Percentiles rank a stretch among this genome's conserved stretches.
Evolutionary conservation across 1,284 basidiomycete genomes (phyloP).

Genomic region (Ceratobasidium sp.): DNA sequence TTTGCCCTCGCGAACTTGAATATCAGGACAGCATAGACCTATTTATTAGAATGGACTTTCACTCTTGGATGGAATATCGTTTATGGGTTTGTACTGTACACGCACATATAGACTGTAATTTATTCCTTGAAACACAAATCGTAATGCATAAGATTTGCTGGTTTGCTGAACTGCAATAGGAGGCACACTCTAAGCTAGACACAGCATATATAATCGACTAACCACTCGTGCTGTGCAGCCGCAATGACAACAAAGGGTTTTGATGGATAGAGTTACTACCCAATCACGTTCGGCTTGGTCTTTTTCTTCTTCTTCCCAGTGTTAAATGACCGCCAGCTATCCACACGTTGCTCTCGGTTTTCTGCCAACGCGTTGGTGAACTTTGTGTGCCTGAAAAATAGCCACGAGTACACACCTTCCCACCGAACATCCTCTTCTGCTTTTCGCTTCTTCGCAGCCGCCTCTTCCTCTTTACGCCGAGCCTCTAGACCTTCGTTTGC

Average conservation of each 20-base stretch:
- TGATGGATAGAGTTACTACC: conserved; percentile 57
- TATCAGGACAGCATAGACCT: not conserved
- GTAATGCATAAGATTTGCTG: not conserved
- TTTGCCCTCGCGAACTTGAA: conserved; percentile 20
- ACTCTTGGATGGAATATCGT: not conserved
- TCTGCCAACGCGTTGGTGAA: conserved; percentile 58
- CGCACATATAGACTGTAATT: conserved; percentile 2
- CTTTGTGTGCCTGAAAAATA: conserved; percentile 9
- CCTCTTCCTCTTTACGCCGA: conserved; percentile 83
- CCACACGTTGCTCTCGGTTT: conserved; percentile 80
- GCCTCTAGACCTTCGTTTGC: conserved; percentile 87
- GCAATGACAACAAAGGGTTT: not conserved
- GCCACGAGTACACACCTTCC: conserved; percentile 67
- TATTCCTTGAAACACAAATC: not conserved
- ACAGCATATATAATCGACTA: not conserved
- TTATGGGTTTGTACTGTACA: conserved; percentile 6
- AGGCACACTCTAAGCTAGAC: not conserved
- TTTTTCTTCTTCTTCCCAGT: conserved; percentile 76
- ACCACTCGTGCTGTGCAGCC: not conserved
- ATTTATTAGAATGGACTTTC: conserved; percentile 4
- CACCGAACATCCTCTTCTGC: conserved; percentile 81
- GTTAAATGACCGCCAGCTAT: conserved; percentile 78
- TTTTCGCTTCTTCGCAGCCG: conserved; percentile 76
- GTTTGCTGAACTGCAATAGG: not conserved
- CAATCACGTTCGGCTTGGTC: conserved; percentile 70